Evolutionary conservation across 352 stramenopile species (phyloP).

Genomic region (Globisporangium viniferum): DNA sequence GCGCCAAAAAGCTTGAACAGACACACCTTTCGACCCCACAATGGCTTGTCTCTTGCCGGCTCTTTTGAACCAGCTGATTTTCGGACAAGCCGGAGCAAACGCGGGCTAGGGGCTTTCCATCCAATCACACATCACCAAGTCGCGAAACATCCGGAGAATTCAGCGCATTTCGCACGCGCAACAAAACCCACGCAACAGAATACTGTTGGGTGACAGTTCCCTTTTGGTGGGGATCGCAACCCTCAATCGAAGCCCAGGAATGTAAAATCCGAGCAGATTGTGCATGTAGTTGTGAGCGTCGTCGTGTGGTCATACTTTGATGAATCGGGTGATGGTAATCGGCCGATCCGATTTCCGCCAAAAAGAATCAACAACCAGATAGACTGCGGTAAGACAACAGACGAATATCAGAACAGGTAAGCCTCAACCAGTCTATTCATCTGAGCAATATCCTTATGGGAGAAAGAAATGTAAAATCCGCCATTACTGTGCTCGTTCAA

Average conservation of each 20-base stretch:
- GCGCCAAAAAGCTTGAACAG: not conserved
- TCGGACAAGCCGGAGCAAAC: not conserved
- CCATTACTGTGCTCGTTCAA: not conserved
- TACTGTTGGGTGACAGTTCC: not conserved
- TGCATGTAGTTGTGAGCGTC: no score
- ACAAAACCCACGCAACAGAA: conserved; percentile 1
- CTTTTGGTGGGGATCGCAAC: not conserved
- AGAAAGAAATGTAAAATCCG: not conserved
- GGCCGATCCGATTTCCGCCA: not conserved
- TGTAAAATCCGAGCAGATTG: not conserved
- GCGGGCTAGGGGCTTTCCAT: not conserved
- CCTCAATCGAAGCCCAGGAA: not conserved
- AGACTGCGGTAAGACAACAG: not conserved
- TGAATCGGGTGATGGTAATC: not conserved
- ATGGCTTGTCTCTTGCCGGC: conserved; percentile 1
- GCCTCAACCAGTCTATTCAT: not conserved
- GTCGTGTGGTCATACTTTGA: not conserved
- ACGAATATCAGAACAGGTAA: not conserved
- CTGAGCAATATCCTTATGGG: not conserved
- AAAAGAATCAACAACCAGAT: not conserved
- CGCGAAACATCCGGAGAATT: not conserved
- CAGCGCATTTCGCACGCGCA: conserved; percentile 2
- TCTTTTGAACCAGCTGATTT: conserved; percentile 9
- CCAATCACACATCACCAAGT: not conserved
- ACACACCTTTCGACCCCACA: not conserved